Conservation (phyloP, 73 alveolate species). For the Uronychia binucleata region DNA sequence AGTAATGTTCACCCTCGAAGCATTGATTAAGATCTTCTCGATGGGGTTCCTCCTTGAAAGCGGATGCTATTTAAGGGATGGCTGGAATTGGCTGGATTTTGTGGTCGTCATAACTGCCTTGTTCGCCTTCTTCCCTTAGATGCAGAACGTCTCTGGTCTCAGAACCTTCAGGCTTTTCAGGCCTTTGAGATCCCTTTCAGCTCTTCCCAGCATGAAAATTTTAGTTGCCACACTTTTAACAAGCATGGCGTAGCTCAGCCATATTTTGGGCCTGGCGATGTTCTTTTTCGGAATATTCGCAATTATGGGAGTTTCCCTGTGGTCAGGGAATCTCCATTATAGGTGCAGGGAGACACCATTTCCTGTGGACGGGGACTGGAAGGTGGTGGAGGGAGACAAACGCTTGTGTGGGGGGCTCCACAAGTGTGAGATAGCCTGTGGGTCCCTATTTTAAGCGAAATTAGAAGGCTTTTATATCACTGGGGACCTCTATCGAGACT, state of each 20-base stretch:
- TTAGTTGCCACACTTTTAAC: conserved; percentile 79
- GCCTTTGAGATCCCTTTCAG: conserved; percentile 84
- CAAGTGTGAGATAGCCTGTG: neutral
- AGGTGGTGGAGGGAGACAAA: neutral
- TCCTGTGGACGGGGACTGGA: conserved; percentile 37
- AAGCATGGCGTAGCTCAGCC: conserved; percentile 82
- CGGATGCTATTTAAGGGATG: conserved; percentile 69
- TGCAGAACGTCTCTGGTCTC: conserved; percentile 31
- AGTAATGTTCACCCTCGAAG: conserved; percentile 57
- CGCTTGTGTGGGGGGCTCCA: neutral
- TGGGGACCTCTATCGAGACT: neutral
- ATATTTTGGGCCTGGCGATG: conserved; percentile 76
- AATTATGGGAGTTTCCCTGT: conserved; percentile 85
- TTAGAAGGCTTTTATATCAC: neutral
- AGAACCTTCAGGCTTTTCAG: conserved; percentile 87
- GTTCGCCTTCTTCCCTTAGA: neutral
- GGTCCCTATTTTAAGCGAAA: neutral
- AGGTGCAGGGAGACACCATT: conserved; percentile 49
- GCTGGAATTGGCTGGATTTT: conserved; percentile 69
- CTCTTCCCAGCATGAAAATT: conserved; percentile 72
- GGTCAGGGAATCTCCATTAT: conserved; percentile 75
- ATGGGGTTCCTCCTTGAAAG: conserved; percentile 43
- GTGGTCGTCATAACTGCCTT: conserved; percentile 27
- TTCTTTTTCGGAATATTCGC: conserved; percentile 92
- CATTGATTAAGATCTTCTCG: conserved; percentile 58